Base-by-base conservation (phyloP, 805 yeast species). In the Zygotorulaspora sp. region DNA sequence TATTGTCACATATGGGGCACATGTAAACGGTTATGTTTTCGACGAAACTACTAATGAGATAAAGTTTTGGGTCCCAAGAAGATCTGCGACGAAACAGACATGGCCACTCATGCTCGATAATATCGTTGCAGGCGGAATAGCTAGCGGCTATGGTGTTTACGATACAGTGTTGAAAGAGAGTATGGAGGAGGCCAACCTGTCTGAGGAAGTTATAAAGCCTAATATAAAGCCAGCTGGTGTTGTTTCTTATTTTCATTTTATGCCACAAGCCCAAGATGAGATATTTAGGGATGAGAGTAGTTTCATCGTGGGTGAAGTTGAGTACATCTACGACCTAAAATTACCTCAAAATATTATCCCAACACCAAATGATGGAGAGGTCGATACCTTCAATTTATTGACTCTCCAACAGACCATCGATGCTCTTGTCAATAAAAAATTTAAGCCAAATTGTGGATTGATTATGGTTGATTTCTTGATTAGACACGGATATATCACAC, bases 121-220 rank as follows among this genome's bases (percentile, higher is more conserved):
- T 58, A 87, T 95, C 1, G 84, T 92, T 5, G 98, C 96, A 0
- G 98, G 98, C 1, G 98, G 98, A 0, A 53, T 92, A 3, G 96
- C 95, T 0, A 71, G 80, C 57, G 96, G 95, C 0, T 68, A 75
- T 47, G 86, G 88, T 0, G 65, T 78, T 2, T 63, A 68, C 53
- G 95, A 86, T 31, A 90, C 97, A 0, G 77, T 80, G 3, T 48
- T 84, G 13, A 92, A 92, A 56, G 98, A 92, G 58, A 78, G 95
- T 52, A 70, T 68, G 43, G 98, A 92, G 53, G 98, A 92, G 53
- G 97, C 96, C 0, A 95, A 95, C 0, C 61, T 90, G n/a, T 46
- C 53, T 0, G 65, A 68, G 33, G 70, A 65, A 1, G 73, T 76
- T 41, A 79, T 87, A 1, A 55, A 59, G 35, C 21, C 51, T 3